Evolutionary conservation across 139 green algal genomes (phyloP).

Genomic region (Chlorella sorokiniana): DNA sequence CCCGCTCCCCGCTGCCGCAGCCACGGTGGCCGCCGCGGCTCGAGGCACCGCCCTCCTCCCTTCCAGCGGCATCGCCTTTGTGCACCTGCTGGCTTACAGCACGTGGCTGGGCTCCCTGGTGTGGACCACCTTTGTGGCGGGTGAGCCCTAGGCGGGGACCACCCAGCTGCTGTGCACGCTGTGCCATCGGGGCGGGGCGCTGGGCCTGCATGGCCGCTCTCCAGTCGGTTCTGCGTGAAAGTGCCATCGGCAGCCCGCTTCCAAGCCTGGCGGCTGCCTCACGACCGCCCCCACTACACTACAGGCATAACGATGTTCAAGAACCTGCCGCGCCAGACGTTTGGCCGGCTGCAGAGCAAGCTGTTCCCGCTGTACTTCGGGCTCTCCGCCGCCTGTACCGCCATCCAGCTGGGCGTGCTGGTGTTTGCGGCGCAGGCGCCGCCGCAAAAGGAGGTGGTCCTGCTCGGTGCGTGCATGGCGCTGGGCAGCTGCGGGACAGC

Average conservation of each 20-base stretch:
- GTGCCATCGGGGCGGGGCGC: background rate
- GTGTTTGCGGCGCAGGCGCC: background rate
- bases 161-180: no score
- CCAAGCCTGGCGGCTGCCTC: no score
- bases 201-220: background rate
- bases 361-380: conserved; percentile 61
- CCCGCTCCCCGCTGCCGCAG: conserved; percentile 15
- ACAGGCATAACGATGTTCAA: conserved; percentile 71
- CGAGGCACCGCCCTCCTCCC: conserved; percentile 32
- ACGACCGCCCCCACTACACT: background rate
- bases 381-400: background rate
- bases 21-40: conserved; percentile 14
- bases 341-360: conserved; percentile 65
- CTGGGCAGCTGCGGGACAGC: background rate
- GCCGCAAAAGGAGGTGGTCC: conserved; percentile 19
- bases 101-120: conserved; percentile 49
- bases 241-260: background rate
- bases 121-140: conserved; percentile 40
- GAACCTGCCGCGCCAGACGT: conserved; percentile 70
- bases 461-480: background rate
- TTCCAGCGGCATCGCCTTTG: conserved; percentile 20
- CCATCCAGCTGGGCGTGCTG: conserved; percentile 26
- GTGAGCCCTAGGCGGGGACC: no score
- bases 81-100: conserved; percentile 53
- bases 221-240: background rate